These are phyloP conservation scores for Ogataea degrootiae DNA, from an alignment of 805 yeast genomes.

Conservation along the genomic window DNA sequence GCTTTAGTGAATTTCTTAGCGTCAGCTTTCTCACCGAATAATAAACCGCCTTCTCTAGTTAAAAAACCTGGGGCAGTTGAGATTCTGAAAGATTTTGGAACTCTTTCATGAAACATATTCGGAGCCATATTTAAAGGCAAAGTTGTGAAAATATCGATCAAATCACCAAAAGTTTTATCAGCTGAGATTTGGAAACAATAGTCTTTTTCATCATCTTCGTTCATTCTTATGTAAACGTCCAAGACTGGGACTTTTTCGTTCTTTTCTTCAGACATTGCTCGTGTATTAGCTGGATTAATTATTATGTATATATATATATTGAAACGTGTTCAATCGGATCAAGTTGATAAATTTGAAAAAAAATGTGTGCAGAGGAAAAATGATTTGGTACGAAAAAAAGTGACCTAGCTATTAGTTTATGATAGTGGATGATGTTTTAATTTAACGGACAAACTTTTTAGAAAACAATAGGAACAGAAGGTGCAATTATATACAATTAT, in stretches of 20 bases:
- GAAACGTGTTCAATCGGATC: too few species aligned
- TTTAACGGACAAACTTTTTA: too few species aligned
- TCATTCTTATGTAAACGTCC: slow-evolving; percentile 73
- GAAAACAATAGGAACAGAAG: too few species aligned
- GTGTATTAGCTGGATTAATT: too few species aligned
- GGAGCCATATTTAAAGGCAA: slow-evolving; percentile 81
- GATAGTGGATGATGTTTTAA: too few species aligned
- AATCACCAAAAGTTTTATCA: slow-evolving; percentile 52
- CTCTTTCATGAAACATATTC: slow-evolving; percentile 58
- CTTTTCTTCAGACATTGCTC: background rate
- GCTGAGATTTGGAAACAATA: slow-evolving; percentile 77
- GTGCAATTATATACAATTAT: too few species aligned
- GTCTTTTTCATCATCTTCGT: slow-evolving; percentile 80
- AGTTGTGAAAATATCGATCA: slow-evolving; percentile 55
- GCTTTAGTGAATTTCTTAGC: slow-evolving; percentile 38
- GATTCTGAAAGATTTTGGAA: slow-evolving; percentile 62
- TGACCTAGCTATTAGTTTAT: too few species aligned
- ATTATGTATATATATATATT: too few species aligned
- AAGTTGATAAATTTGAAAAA: too few species aligned
- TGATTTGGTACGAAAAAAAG: too few species aligned
- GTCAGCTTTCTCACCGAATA: slow-evolving; percentile 60
- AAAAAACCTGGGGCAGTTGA: slow-evolving; percentile 72
- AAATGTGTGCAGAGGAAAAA: too few species aligned
- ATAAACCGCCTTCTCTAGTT: slow-evolving; percentile 76
- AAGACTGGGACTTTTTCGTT: slow-evolving; percentile 12